Evolutionary conservation across 2,329 filamentous ascomycete species (phyloP).

Genomic region (Parascedosporium putredinis): DNA sequence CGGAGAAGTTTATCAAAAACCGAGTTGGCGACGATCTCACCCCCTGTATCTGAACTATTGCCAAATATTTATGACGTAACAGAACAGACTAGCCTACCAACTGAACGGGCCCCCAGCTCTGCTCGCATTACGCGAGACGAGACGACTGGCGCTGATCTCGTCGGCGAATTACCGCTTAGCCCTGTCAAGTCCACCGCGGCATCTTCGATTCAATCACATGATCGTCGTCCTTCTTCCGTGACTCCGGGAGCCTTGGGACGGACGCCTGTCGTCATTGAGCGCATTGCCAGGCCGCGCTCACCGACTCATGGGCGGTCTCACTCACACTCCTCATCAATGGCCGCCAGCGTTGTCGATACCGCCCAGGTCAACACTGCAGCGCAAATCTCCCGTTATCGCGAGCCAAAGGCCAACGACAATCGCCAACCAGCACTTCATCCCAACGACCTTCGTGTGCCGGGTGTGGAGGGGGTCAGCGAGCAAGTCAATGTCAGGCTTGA

Average conservation of each 20-base stretch:
- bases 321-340: conserved; percentile 50
- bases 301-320: conserved; percentile 36
- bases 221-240: conserved; percentile 14
- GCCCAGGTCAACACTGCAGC: conserved; percentile 48
- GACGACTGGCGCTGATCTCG: conserved; percentile 32
- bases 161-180: conserved; percentile 31
- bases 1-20: conserved; percentile 2
- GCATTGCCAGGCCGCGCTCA: conserved; percentile 37
- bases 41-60: not conserved
- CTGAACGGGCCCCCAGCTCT: not conserved
- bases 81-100: not conserved
- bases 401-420: conserved; percentile 40
- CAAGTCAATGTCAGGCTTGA: conserved; percentile 51
- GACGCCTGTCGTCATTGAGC: conserved; percentile 42
- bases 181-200: conserved; percentile 26
- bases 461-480: conserved; percentile 47
- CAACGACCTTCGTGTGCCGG: conserved; percentile 40
- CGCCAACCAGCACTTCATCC: conserved; percentile 33
- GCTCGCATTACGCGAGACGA: conserved; percentile 27
- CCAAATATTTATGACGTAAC: not conserved
- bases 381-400: conserved; percentile 47
- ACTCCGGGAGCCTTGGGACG: conserved; percentile 28
- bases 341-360: conserved; percentile 44
- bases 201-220: conserved; percentile 14
- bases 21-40: not conserved